phyloP scores from a whole-genome alignment of 108 stramenopile genomes.

The Parietichytrium sp. region DNA sequence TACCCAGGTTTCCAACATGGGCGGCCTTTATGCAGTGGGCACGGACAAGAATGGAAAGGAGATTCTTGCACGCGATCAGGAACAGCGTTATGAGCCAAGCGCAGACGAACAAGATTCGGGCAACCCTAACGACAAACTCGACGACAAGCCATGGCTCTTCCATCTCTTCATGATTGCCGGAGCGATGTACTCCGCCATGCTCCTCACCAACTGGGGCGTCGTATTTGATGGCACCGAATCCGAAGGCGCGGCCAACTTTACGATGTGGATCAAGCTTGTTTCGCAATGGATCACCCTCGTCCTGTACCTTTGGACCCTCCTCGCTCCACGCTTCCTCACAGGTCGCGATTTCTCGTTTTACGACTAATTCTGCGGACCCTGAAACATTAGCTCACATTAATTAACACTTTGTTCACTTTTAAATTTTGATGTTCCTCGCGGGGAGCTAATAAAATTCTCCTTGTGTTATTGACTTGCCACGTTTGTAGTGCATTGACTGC shows the following conservation, averaged over 20 bases:
- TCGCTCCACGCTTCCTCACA: background rate
- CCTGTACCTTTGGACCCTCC: constrained; percentile 5
- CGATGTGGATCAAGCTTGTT: constrained; percentile 15
- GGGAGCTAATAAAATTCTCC: too few species aligned
- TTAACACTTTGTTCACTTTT: too few species aligned
- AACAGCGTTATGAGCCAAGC: background rate
- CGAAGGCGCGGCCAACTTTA: background rate
- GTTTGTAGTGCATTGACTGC: too few species aligned
- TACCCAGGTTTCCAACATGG: background rate
- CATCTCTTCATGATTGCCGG: background rate
- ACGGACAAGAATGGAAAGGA: background rate
- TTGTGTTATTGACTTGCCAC: too few species aligned
- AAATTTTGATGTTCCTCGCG: too few species aligned
- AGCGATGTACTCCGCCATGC: constrained; percentile 1
- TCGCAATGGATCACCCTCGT: background rate
- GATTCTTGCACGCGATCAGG: constrained; percentile 12
- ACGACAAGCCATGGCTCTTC: constrained; percentile 14
- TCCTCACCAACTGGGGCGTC: constrained; percentile 38
- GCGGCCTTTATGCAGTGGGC: constrained; percentile 12
- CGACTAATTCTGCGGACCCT: too few species aligned
- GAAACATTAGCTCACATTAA: too few species aligned
- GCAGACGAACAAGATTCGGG: background rate
- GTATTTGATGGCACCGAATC: background rate
- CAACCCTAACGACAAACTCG: constrained; percentile 16
- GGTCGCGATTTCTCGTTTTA: too few species aligned